Evolutionary conservation across 2,329 filamentous ascomycete genomes (phyloP).

Genomic region (Harringtonia lauricola): DNA sequence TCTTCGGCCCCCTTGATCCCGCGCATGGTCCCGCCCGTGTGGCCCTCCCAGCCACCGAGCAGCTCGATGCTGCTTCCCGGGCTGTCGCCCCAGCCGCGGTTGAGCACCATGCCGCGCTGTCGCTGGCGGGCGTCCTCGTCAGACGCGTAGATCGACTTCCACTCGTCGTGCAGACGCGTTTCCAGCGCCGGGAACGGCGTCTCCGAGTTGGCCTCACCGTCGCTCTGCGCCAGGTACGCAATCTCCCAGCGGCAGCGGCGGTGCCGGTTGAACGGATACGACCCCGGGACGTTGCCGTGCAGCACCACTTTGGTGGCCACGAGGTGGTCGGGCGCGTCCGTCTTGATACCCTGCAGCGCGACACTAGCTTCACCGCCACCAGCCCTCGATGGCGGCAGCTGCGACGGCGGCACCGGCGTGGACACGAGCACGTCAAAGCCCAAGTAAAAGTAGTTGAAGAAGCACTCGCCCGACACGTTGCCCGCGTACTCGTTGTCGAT

Average conservation of each 20-base stretch:
- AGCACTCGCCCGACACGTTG: conserved; percentile 60
- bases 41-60: conserved; percentile 78
- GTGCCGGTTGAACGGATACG: conserved; percentile 93
- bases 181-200: conserved; percentile 68
- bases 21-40: conserved; percentile 24
- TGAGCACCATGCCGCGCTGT: conserved; percentile 74
- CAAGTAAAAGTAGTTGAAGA: conserved; percentile 95
- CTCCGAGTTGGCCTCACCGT: conserved; percentile 56
- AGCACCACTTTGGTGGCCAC: conserved; percentile 88
- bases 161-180: conserved; percentile 53
- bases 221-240: conserved; percentile 32
- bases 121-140: conserved; percentile 37
- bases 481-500: conserved; percentile 42
- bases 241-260: conserved; percentile 82
- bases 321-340: conserved; percentile 47
- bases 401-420: conserved; percentile 53
- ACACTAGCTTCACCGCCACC: no score
- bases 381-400: conserved; percentile 51
- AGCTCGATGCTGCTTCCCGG: conserved; percentile 83
- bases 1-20: conserved; percentile 44
- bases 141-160: conserved; percentile 54
- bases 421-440: conserved; percentile 94
- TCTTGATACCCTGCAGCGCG: no score
- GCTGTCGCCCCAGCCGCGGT: conserved; percentile 83
- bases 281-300: conserved; percentile 89